Evolutionary conservation across 2,329 filamentous ascomycete genomes (phyloP).

Genomic region (Fusarium incarnatum): DNA sequence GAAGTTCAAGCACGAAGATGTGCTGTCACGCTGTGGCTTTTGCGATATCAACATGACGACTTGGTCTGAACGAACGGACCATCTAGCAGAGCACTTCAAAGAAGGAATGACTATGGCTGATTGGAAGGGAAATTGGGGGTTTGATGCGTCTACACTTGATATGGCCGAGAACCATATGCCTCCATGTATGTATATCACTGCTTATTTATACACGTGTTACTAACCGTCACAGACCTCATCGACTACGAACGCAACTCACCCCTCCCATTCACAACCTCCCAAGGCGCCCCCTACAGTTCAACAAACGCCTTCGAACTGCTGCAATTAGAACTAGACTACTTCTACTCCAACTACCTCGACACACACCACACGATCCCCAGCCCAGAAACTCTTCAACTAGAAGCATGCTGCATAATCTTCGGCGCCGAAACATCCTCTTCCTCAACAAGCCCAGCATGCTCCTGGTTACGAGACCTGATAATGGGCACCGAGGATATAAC

Average conservation of each 20-base stretch:
- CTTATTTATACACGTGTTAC: no score
- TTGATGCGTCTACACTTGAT: conserved; percentile 51
- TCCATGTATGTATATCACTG: conserved; percentile 49
- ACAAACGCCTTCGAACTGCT: conserved; percentile 51
- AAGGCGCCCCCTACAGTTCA: conserved; percentile 35
- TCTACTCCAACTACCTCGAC: conserved; percentile 43
- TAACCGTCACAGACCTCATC: conserved; percentile 15
- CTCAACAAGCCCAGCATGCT: background rate
- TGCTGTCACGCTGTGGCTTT: conserved; percentile 57
- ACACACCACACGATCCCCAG: conserved; percentile 30
- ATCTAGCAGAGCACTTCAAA: conserved; percentile 58
- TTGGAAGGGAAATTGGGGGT: conserved; percentile 59
- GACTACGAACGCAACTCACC: conserved; percentile 37
- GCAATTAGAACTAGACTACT: conserved; percentile 51
- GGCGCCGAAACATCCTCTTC: conserved; percentile 39
- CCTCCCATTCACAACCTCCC: conserved; percentile 38
- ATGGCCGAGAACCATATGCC: conserved; percentile 57
- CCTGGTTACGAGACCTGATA: conserved; percentile 47
- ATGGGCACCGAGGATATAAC: conserved; percentile 23
- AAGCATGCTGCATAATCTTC: conserved; percentile 47
- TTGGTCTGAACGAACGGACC: conserved; percentile 54
- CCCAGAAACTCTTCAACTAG: conserved; percentile 37
- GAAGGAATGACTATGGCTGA: conserved; percentile 56
- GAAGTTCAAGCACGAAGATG: conserved; percentile 51
- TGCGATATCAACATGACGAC: conserved; percentile 52